Evolutionary conservation across 1,284 basidiomycete genomes (phyloP), one percentile per base, ranked within the genome.

Genomic region (Ustilago loliicola): DNA sequence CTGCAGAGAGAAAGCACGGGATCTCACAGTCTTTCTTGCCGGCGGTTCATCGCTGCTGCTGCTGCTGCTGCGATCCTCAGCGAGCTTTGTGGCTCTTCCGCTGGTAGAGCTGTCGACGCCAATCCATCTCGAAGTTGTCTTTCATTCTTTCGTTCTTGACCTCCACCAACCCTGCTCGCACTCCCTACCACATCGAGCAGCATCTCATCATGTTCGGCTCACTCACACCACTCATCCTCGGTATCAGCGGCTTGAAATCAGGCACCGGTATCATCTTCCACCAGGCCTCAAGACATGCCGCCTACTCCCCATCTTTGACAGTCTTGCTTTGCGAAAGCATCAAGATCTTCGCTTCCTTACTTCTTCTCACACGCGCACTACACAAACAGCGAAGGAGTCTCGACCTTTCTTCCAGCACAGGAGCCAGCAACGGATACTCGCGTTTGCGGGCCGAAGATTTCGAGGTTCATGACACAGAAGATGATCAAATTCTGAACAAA

Each of bases 241-340:
- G 30, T 13, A 65, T 64, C 58, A 65, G 61, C 52, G 19, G 42
- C 21, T n/a, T 70, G 7, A 60, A 61, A 27, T 64, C 67, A 17
- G 54, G 68, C 21, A 57, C 53, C 1, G 58, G 62, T 25, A 71
- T 66, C 40, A 54, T 71, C 30, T 52, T 57, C 9, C 68, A 71
- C 34, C 68, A 71, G 51, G 68, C 68, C 21, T 60, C 57, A 1
- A 36, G 56, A 27, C 68, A 71, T 61, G 62, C 59, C 13, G 62
- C 61, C 15, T 71, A 71, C 50, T 71, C 68, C 8, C 61, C 68
- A n/a, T 62, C 52, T 2, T 62, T 71, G 25, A 66, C 68, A 1
- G 68, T 71, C 0, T 38, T 71, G 19, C 38, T 65, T 7, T 57
- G 52, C 62, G 68, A 71, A 30, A 61, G 52, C 54, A 29, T 71